Evolutionary conservation across 108 stramenopile species (phyloP).

Genomic region (Cyclotella choctawhatcheeana): DNA sequence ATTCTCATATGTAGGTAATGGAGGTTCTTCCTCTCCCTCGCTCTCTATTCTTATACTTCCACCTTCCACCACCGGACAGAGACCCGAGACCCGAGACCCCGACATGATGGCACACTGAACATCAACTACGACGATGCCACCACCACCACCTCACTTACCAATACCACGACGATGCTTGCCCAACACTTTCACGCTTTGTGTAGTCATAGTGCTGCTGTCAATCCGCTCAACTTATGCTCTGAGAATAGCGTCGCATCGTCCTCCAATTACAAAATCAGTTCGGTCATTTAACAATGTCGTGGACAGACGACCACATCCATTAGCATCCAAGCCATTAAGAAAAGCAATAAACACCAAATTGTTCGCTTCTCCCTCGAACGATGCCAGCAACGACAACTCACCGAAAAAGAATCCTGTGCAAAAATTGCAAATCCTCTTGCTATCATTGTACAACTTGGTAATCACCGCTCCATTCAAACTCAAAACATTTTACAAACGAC

Average conservation of each 20-base stretch:
- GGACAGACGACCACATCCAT: no score
- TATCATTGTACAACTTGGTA: slow-evolving; percentile 2
- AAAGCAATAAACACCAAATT: background rate
- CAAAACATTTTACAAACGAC: slow-evolving; percentile 10
- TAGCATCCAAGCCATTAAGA: background rate
- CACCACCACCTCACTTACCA: background rate
- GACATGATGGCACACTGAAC: background rate
- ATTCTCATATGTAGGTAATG: no score
- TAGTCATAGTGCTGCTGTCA: background rate
- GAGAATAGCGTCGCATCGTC: background rate
- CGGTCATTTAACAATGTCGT: background rate
- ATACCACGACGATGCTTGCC: background rate
- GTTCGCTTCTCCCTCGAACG: background rate
- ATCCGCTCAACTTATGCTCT: background rate
- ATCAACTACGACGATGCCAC: background rate
- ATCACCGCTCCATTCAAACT: slow-evolving; percentile 23
- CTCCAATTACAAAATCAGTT: background rate
- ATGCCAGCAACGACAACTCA: background rate
- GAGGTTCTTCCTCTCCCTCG: no score
- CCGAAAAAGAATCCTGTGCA: slow-evolving; percentile 14
- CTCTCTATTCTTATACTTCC: no score
- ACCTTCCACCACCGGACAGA: no score
- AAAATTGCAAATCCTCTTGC: slow-evolving; percentile 2
- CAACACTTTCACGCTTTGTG: background rate
- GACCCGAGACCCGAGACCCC: background rate